phyloP scores from a whole-genome alignment of 495 filamentous ascomycete genomes.

The Rusavskia elegans region DNA sequence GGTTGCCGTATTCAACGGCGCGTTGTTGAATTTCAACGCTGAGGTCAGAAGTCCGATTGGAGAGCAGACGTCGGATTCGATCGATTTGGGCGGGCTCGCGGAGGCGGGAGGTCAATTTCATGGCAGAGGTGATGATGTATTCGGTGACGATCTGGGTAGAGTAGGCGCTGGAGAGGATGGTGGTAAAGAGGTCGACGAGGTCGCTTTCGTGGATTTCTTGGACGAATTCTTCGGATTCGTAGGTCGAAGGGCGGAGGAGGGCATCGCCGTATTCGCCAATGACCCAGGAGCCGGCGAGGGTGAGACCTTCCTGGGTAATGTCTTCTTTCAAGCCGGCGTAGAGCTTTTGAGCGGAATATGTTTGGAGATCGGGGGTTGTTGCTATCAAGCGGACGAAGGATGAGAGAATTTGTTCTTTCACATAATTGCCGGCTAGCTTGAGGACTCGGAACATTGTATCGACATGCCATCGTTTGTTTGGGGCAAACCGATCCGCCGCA shows the following conservation, averaged over 20 bases:
- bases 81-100: constrained; percentile 71
- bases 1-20: constrained; percentile 84
- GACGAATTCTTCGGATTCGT: constrained; percentile 89
- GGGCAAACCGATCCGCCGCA: constrained; percentile 87
- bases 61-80: constrained; percentile 61
- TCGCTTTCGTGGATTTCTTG: constrained; percentile 81
- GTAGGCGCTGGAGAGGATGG: constrained; percentile 86
- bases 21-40: constrained; percentile 94
- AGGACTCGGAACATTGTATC: constrained; percentile 95
- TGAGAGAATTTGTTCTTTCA: constrained; percentile 93
- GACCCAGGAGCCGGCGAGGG: constrained; percentile 88
- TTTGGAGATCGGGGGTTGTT: constrained; percentile 85
- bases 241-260: constrained; percentile 72
- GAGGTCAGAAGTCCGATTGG: constrained; percentile 59
- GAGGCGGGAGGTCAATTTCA: constrained; percentile 88
- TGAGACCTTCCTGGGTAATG: constrained; percentile 91
- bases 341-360: constrained; percentile 89
- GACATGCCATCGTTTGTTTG: constrained; percentile 94
- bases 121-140: constrained; percentile 86
- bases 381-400: constrained; percentile 93
- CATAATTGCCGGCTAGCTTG: constrained; percentile 85
- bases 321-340: constrained; percentile 83
- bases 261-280: constrained; percentile 95
- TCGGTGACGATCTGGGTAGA: constrained; percentile 76
- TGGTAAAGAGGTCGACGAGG: constrained; percentile 75